Evolutionary conservation across 176 grass and related monocot species (phyloP).

Genomic region (Ensete ventricosum): DNA sequence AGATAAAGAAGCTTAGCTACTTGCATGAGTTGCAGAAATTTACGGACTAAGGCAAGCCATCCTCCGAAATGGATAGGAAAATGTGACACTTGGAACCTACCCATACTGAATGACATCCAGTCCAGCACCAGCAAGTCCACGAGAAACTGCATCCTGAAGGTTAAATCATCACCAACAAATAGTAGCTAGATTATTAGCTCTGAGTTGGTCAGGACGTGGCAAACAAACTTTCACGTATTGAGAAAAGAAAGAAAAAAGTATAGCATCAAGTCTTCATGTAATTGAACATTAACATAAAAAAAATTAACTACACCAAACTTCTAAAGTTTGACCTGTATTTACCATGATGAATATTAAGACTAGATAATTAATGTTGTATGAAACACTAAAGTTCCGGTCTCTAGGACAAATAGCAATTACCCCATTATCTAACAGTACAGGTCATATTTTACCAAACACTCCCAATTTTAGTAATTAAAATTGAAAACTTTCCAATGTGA

Average conservation of each 20-base stretch:
- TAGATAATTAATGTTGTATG: no score
- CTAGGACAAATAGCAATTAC: no score
- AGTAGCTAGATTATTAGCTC: neutral
- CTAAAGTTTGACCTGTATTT: no score
- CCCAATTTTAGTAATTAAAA: neutral
- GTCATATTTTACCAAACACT: neutral
- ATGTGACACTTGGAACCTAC: constrained; percentile 46
- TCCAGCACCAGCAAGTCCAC: constrained; percentile 56
- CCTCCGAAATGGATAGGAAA: neutral
- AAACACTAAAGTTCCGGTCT: no score
- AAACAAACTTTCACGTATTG: neutral
- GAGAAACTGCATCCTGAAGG: constrained; percentile 70
- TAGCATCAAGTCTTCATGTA: no score
- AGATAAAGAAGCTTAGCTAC: neutral
- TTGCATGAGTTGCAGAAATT: neutral
- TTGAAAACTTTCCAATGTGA: neutral
- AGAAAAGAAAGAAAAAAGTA: no score
- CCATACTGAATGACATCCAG: constrained; percentile 82
- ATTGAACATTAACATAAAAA: no score
- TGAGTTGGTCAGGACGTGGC: no score
- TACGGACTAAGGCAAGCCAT: neutral
- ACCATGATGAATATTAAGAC: no score
- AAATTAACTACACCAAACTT: no score
- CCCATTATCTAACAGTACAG: no score
- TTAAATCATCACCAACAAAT: constrained; percentile 17